These are phyloP conservation scores for Saturnispora gosingensis DNA, from an alignment of 805 yeast genomes.

Conservation along the genomic window DNA sequence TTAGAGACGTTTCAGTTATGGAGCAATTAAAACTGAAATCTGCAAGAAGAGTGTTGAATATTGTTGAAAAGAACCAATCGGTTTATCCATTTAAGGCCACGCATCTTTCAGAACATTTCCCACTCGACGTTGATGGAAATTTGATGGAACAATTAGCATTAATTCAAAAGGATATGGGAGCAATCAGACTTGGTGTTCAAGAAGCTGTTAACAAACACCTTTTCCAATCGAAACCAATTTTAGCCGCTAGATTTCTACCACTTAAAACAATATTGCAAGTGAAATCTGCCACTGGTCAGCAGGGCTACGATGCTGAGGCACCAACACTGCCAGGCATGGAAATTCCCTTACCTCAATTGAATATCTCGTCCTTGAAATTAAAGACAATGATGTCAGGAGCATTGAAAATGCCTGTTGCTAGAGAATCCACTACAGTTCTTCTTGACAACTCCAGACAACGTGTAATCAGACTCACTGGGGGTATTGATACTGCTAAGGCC, in stretches of 20 bases:
- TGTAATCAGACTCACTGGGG: conserved; percentile 75
- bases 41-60: conserved; percentile 59
- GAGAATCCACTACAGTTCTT: conserved; percentile 72
- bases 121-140: conserved; percentile 33
- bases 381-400: conserved; percentile 52
- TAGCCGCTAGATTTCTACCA: conserved; percentile 65
- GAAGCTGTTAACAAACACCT: conserved; percentile 77
- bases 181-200: conserved; percentile 63
- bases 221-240: conserved; percentile 64
- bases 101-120: conserved; percentile 56
- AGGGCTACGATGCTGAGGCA: conserved; percentile 57
- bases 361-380: conserved; percentile 59
- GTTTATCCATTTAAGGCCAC: conserved; percentile 89
- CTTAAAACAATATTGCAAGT: conserved; percentile 52
- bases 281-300: conserved; percentile 57
- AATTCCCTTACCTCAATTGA: conserved; percentile 65
- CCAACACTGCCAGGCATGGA: conserved; percentile 65
- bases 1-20: conserved; percentile 79
- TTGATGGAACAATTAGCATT: conserved; percentile 33
- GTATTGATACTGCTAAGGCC: conserved; percentile 56
- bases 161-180: conserved; percentile 47
- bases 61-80: conserved; percentile 63
- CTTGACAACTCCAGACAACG: conserved; percentile 42
- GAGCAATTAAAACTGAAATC: conserved; percentile 70
- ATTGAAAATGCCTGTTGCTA: conserved; percentile 50